Conservation (phyloP, 2,329 filamentous ascomycete genomes). For the Talaromyces sp. region DNA sequence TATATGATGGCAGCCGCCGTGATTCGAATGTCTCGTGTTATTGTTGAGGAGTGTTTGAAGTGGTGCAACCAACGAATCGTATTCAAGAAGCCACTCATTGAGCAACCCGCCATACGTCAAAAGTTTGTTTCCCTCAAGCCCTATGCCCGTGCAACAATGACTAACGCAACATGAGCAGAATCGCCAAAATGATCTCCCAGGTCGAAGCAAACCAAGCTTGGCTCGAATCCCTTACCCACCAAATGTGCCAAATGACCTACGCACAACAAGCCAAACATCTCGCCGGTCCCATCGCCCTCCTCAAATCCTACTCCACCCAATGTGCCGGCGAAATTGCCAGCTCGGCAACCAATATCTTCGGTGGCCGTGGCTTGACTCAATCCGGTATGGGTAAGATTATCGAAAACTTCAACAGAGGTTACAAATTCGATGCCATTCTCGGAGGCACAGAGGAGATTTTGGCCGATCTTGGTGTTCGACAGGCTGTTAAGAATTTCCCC, state of each 20-base stretch:
- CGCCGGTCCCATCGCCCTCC: constrained; percentile 74
- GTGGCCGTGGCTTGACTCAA: constrained; percentile 74
- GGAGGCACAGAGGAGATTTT: constrained; percentile 82
- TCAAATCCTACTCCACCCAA: constrained; percentile 75
- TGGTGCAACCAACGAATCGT: constrained; percentile 85
- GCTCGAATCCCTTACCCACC: constrained; percentile 79
- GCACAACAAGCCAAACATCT: constrained; percentile 69
- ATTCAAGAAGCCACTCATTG: constrained; percentile 75
- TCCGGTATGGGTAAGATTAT: constrained; percentile 77
- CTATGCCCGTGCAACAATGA: not conserved
- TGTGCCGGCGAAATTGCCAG: constrained; percentile 80
- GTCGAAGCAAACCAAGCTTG: constrained; percentile 80
- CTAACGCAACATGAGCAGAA: constrained; percentile 39
- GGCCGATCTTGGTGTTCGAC: constrained; percentile 74
- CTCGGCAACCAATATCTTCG: constrained; percentile 80
- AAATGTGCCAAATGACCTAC: constrained; percentile 84
- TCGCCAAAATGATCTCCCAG: constrained; percentile 82
- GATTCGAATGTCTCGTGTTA: constrained; percentile 61
- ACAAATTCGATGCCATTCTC: constrained; percentile 76
- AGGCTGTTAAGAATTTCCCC: constrained; percentile 80
- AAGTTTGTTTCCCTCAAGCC: constrained; percentile 53
- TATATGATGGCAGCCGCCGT: constrained; percentile 70
- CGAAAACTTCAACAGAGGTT: constrained; percentile 79
- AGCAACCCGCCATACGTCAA: constrained; percentile 75
- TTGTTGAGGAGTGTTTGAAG: constrained; percentile 80